phyloP scores from a whole-genome alignment of 345 rosid genomes.

The Citrus maxima region DNA sequence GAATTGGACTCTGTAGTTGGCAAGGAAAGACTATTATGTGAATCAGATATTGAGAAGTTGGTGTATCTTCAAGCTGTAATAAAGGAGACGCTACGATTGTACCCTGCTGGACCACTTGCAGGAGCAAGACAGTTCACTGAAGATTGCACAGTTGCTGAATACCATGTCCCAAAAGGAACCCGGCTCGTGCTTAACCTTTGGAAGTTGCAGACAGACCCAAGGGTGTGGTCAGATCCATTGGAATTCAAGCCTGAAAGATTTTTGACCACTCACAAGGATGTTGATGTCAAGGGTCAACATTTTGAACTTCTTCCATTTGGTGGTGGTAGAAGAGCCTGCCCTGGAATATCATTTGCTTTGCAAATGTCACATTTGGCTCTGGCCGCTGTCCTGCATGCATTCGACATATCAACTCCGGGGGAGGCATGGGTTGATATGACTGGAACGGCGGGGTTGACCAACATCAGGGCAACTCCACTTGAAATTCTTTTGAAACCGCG shows the following conservation, averaged over 20 bases:
- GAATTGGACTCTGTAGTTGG: constrained; percentile 26
- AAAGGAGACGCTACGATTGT: constrained; percentile 36
- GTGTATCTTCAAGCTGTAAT: constrained; percentile 35
- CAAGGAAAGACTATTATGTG: constrained; percentile 21
- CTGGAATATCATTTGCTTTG: constrained; percentile 25
- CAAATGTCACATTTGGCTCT: constrained; percentile 24
- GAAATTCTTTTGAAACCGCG: constrained; percentile 27
- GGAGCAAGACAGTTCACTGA: constrained; percentile 24
- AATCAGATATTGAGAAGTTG: constrained; percentile 26
- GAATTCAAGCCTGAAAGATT: constrained; percentile 44
- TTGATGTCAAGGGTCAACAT: constrained; percentile 33
- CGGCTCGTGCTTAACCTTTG: constrained; percentile 28
- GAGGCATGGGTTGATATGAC: constrained; percentile 31
- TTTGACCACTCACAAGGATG: constrained; percentile 20
- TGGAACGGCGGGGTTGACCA: constrained; percentile 21
- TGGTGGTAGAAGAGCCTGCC: constrained; percentile 39
- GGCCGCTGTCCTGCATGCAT: constrained; percentile 35
- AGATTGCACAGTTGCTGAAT: constrained; percentile 28
- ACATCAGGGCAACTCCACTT: constrained; percentile 29
- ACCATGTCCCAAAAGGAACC: constrained; percentile 29
- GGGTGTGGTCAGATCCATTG: constrained; percentile 29
- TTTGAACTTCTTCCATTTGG: constrained; percentile 45
- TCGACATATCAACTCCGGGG: constrained; percentile 12
- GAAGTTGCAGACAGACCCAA: constrained; percentile 34
- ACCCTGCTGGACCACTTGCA: constrained; percentile 31